A percentile compares a stretch with the other conserved stretches of the same genome.
These are phyloP conservation scores for Puccinia coronata DNA, from an alignment of 1,284 basidiomycete species.

Conservation along the genomic window DNA sequence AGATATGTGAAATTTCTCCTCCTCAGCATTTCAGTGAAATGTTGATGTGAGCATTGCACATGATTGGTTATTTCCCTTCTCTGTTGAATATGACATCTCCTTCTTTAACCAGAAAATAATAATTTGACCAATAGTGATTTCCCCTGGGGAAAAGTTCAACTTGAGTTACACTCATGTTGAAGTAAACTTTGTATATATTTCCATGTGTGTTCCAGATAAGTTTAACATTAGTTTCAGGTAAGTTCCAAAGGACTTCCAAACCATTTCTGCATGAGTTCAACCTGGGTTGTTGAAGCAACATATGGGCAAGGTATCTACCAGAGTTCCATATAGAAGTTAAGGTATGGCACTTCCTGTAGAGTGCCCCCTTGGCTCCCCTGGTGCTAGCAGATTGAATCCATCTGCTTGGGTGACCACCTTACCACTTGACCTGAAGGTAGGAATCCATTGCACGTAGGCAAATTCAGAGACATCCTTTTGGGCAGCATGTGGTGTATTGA, in stretches of 20 bases:
- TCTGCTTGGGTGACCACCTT: background rate
- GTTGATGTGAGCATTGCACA: too few species aligned
- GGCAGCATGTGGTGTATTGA: background rate
- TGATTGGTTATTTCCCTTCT: background rate
- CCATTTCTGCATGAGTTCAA: too few species aligned
- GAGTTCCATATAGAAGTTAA: too few species aligned
- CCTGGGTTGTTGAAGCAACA: too few species aligned
- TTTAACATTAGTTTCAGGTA: too few species aligned
- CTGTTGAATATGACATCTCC: too few species aligned
- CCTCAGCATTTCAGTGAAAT: too few species aligned
- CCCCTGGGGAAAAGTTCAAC: background rate
- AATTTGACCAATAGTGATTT: background rate
- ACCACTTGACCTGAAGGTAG: background rate
- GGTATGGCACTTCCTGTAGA: too few species aligned
- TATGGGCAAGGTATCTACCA: too few species aligned
- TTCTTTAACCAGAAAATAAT: background rate
- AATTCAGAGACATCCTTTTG: background rate
- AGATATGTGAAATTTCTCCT: background rate
- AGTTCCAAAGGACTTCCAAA: too few species aligned
- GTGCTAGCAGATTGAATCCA: background rate
- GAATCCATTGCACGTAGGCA: background rate
- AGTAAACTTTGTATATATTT: constrained; percentile 1
- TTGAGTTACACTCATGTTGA: background rate
- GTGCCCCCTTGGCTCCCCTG: too few species aligned
- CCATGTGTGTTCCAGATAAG: background rate